Evolutionary conservation across 2,329 filamentous ascomycete species (phyloP).

Genomic region (Hymenoscyphus occultus): DNA sequence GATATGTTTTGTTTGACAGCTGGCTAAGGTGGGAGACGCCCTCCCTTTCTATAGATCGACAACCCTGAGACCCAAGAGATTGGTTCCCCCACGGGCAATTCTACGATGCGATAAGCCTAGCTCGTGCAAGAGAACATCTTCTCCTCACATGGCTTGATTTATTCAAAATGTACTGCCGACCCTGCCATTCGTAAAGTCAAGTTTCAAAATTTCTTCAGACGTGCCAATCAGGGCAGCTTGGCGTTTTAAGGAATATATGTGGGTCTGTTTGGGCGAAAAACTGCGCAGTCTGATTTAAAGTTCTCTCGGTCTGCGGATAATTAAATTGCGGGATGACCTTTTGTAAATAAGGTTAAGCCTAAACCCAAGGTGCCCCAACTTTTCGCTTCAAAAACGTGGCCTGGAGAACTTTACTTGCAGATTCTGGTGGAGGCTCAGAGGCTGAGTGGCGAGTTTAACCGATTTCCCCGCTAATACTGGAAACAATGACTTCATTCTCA

Average conservation of each 20-base stretch:
- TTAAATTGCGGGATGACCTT: background rate
- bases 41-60: background rate
- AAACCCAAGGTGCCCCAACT: background rate
- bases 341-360: background rate
- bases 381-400: conserved; percentile 1
- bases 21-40: background rate
- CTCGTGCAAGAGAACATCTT: background rate
- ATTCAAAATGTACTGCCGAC: background rate
- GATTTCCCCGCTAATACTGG: no score
- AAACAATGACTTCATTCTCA: no score
- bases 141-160: background rate
- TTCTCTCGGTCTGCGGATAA: background rate
- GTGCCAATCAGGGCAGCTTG: background rate
- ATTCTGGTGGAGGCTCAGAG: background rate
- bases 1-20: background rate
- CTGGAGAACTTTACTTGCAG: background rate
- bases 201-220: conserved; percentile 1
- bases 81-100: background rate
- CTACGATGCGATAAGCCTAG: background rate
- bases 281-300: background rate
- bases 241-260: background rate
- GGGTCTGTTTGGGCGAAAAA: background rate
- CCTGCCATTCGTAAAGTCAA: background rate
- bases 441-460: no score
- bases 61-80: background rate